Conservation (phyloP, 1,284 basidiomycete genomes). For the Cutaneotrichosporon mucoides region DNA sequence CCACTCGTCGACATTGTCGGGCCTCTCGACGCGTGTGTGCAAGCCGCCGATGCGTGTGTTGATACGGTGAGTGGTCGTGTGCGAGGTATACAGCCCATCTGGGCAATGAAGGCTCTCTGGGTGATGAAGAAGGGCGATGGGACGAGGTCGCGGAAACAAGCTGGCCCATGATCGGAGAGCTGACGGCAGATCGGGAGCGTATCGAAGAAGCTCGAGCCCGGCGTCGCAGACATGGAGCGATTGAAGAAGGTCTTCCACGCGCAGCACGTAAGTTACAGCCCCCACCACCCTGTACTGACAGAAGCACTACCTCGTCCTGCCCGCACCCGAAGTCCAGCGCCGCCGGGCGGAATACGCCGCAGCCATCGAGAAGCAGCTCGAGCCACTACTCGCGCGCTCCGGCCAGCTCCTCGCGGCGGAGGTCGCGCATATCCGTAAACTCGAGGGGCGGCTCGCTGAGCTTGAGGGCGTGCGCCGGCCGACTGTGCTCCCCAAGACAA, state of each 20-base stretch:
- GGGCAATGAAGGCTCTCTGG: too few relatives aligned
- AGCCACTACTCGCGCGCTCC: conserved; percentile 37
- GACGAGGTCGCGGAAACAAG: too few relatives aligned
- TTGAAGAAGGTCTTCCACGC: conserved; percentile 39
- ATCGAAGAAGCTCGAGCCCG: conserved; percentile 29
- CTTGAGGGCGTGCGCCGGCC: conserved; percentile 2
- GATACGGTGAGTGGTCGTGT: conserved; percentile 21
- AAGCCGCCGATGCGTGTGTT: conserved; percentile 39
- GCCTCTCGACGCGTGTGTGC: conserved; percentile 42
- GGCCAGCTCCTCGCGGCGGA: conserved; percentile 30
- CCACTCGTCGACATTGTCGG: background rate
- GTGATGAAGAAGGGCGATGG: too few relatives aligned
- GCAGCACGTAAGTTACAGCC: conserved; percentile 34
- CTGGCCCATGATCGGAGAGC: too few relatives aligned
- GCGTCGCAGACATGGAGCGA: conserved; percentile 40
- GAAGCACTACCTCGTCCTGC: conserved; percentile 46
- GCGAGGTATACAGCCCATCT: too few relatives aligned
- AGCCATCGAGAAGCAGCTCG: conserved; percentile 43
- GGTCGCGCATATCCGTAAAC: conserved; percentile 20
- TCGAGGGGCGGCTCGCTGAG: conserved; percentile 30
- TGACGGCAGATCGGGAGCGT: conserved; percentile 18
- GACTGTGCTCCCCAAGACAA: background rate
- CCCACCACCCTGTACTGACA: background rate
- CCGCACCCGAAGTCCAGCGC: conserved; percentile 34
- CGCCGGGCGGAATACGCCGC: conserved; percentile 38